These are phyloP conservation scores for Knoxdaviesia proteae DNA, from an alignment of 2,329 filamentous ascomycete genomes.

Conservation along the genomic window DNA sequence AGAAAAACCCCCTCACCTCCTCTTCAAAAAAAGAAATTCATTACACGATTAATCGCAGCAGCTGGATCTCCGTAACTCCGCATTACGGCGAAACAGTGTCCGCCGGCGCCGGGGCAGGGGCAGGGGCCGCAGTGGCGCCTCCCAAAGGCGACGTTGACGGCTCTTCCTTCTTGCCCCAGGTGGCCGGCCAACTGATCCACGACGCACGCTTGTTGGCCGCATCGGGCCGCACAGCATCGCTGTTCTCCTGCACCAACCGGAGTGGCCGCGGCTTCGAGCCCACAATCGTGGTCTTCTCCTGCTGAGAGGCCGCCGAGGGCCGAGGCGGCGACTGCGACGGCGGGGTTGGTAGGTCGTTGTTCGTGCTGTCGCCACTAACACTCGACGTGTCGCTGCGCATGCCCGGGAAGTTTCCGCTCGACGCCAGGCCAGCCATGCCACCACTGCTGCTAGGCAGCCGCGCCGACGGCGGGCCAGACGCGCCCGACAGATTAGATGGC, in stretches of 20 bases:
- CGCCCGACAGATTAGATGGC: conserved; percentile 24
- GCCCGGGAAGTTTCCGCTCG: conserved; percentile 47
- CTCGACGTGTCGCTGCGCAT: conserved; percentile 45
- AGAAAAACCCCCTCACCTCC: too few species aligned
- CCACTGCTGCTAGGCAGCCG: conserved; percentile 24
- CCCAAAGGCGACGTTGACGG: too few species aligned
- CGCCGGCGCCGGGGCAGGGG: too few species aligned
- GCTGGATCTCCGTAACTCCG: too few species aligned
- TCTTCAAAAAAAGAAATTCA: too few species aligned
- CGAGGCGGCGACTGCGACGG: conserved; percentile 32
- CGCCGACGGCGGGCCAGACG: conserved; percentile 21
- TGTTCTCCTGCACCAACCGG: conserved; percentile 66
- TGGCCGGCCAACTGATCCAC: conserved; percentile 40
- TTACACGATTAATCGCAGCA: too few species aligned
- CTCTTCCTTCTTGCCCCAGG: conserved; percentile 30
- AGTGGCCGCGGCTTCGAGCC: conserved; percentile 64
- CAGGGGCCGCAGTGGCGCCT: too few species aligned
- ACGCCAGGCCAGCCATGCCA: conserved; percentile 20
- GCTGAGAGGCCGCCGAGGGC: conserved; percentile 11
- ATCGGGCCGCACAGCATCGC: conserved; percentile 23
- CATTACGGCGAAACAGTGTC: too few species aligned
- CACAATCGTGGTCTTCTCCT: conserved; percentile 36
- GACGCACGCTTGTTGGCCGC: conserved; percentile 36
- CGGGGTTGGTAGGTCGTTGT: conserved; percentile 23
- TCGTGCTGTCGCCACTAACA: conserved; percentile 41